Evolutionary conservation across 2,329 filamentous ascomycete species (phyloP).

Genomic region (Pseudogymnoascus sp.): DNA sequence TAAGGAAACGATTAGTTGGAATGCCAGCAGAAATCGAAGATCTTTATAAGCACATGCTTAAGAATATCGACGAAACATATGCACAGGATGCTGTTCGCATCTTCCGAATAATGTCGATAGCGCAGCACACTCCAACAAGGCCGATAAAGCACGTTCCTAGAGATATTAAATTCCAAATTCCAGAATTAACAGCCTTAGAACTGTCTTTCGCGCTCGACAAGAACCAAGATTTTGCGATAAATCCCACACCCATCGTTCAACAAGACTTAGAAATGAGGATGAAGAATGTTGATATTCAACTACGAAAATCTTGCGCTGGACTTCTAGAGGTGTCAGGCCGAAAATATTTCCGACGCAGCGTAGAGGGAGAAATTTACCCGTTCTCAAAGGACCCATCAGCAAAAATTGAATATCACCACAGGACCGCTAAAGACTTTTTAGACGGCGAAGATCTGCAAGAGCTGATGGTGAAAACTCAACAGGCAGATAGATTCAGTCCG

Average conservation of each 20-base stretch:
- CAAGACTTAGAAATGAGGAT: not conserved
- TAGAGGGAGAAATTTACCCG: not conserved
- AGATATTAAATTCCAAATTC: not conserved
- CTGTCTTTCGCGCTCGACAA: not conserved
- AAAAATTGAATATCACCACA: not conserved
- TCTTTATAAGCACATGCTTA: not conserved
- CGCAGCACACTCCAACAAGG: not conserved
- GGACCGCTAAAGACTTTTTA: not conserved
- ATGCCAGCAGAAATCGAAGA: not conserved
- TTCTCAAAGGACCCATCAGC: not conserved
- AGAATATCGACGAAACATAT: not conserved
- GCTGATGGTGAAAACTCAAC: not conserved
- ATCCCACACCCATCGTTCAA: not conserved
- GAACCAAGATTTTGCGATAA: not conserved
- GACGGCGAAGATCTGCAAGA: not conserved
- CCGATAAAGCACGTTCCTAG: not conserved
- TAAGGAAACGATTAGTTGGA: not conserved
- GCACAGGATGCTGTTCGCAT: not conserved
- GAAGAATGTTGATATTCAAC: not conserved
- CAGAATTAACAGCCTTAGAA: not conserved
- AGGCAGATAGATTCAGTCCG: not conserved
- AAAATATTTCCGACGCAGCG: not conserved
- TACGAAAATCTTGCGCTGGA: not conserved
- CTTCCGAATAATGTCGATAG: not conserved
- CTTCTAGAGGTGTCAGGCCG: not conserved